A percentile compares a stretch with the other conserved stretches of the same genome.
phyloP scores from a whole-genome alignment of 768 basidiomycete genomes.

The Pulveroboletus sp. region DNA sequence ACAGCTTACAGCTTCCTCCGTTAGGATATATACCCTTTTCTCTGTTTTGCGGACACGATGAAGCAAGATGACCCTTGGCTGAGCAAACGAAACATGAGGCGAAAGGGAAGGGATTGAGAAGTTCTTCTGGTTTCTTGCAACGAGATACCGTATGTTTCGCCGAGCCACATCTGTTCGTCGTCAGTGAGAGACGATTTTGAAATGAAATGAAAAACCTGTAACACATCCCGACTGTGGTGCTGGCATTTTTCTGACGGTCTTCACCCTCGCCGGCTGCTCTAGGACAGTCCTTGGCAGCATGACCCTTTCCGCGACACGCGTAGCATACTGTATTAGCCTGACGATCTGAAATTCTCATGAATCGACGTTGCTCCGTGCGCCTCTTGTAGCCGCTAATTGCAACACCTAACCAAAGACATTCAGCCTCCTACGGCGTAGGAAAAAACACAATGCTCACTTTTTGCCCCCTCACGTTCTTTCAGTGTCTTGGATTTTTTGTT shows the following conservation, averaged over 20 bases:
- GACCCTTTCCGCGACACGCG: slow-evolving; percentile 79
- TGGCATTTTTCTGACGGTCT: slow-evolving; percentile 23
- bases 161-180: slow-evolving; percentile 67
- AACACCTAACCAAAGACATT: slow-evolving; percentile 23
- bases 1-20: slow-evolving; percentile 87
- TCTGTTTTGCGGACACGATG: slow-evolving; percentile 74
- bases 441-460: slow-evolving; percentile 13
- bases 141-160: slow-evolving; percentile 70
- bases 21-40: slow-evolving; percentile 84
- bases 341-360: slow-evolving; percentile 58
- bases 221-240: slow-evolving; percentile 50
- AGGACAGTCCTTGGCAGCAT: slow-evolving; percentile 80
- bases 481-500: slow-evolving; percentile 23
- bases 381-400: slow-evolving; percentile 19
- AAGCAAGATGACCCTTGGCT: slow-evolving; percentile 78
- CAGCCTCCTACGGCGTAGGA: neutral
- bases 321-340: slow-evolving; percentile 68
- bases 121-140: slow-evolving; percentile 64
- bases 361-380: slow-evolving; percentile 56
- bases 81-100: slow-evolving; percentile 92
- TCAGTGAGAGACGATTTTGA: neutral
- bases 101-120: slow-evolving; percentile 68
- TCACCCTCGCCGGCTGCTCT: slow-evolving; percentile 28
- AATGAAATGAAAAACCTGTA: slow-evolving; percentile 51
- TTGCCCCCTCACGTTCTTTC: slow-evolving; percentile 26